Base-by-base conservation (phyloP, 768 basidiomycete species). In the Leucocoprinus leucothites region DNA sequence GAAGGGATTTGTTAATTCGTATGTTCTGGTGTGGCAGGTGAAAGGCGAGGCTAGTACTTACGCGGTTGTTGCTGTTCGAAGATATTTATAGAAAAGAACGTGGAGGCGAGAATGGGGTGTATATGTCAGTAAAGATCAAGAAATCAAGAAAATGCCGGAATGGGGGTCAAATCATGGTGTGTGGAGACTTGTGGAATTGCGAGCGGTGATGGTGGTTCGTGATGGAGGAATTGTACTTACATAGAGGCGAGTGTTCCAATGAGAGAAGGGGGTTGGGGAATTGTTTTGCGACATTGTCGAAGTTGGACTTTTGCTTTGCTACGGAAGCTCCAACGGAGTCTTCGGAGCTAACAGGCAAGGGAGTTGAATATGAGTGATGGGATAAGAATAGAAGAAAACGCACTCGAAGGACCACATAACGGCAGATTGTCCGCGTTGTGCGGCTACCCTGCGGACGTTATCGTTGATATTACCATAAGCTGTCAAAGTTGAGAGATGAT, bases 381-480 rank as follows among this genome's bases (percentile, higher is more conserved):
- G 16, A 18, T 8, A 3, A 4, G 2, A 7, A 4, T 8, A 21
- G 16, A 51, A 21, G 59, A 40, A 45, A 34, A 62, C 69, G 11
- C 47, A 73, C 73, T 75, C 74, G 26, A 71, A 69, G 57, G 75
- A 74, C 75, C 75, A 77, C 38, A 62, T 62, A 13, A 65, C 69
- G 16, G 74, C 59, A 3, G 59, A 56, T 50, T 73, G 71, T 1
- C 68, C 71, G 9, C 68, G 69, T 11, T 21, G 44, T 8, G 59
- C 63, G 9, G 76, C 66, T 6, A 71, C 72, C 3, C 66, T 50
- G 1, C 60, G 62, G 13, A 77, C 74, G 19, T 66, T 57, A 45
- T 72, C 58, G 54, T 77, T 77, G 65, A 71, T 74, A 46, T 66
- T 65, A 1, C 78, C 78, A 57, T 68, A 80, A 13, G 78, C 72